phyloP scores from a whole-genome alignment of 1,284 basidiomycete species.

The Tilletia indica region DNA sequence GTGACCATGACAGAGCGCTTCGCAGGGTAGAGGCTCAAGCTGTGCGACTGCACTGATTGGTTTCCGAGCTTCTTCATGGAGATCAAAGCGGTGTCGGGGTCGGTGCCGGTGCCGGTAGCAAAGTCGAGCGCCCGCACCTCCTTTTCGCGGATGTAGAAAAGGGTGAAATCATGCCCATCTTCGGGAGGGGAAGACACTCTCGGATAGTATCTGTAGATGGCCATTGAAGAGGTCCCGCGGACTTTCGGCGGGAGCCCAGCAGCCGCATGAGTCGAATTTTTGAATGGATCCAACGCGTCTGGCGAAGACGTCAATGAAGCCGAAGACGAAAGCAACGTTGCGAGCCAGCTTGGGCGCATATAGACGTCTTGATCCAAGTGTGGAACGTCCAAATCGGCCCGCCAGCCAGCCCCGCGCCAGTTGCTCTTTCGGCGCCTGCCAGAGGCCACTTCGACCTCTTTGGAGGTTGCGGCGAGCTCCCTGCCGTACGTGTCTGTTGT shows the following conservation, averaged over 20 bases:
- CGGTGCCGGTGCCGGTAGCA: constrained; percentile 77
- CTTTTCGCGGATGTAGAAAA: no score
- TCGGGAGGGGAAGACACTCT: not conserved
- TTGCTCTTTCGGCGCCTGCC: constrained; percentile 2
- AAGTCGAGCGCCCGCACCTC: constrained; percentile 95
- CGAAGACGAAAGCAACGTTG: not conserved
- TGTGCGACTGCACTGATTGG: constrained; percentile 92
- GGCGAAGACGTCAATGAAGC: not conserved
- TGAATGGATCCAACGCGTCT: not conserved
- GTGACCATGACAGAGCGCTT: constrained; percentile 92
- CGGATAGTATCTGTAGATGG: not conserved
- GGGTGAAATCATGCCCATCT: constrained; percentile 58
- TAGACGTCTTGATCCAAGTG: not conserved
- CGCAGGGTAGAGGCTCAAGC: constrained; percentile 94
- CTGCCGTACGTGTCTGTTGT: not conserved
- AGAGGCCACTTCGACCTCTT: not conserved
- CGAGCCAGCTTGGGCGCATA: not conserved
- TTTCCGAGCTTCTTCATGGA: constrained; percentile 94
- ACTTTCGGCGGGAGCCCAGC: not conserved
- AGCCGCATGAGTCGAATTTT: not conserved
- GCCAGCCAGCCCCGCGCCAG: constrained; percentile 14
- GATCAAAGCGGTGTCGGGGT: constrained; percentile 86
- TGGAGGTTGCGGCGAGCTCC: not conserved
- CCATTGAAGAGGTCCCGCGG: not conserved
- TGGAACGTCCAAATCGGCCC: constrained; percentile 8